Percentiles rank a stretch among this genome's conserved stretches.
phyloP scores from a whole-genome alignment of 768 basidiomycete genomes.

The Rhodosporidiobolus odoratus region DNA sequence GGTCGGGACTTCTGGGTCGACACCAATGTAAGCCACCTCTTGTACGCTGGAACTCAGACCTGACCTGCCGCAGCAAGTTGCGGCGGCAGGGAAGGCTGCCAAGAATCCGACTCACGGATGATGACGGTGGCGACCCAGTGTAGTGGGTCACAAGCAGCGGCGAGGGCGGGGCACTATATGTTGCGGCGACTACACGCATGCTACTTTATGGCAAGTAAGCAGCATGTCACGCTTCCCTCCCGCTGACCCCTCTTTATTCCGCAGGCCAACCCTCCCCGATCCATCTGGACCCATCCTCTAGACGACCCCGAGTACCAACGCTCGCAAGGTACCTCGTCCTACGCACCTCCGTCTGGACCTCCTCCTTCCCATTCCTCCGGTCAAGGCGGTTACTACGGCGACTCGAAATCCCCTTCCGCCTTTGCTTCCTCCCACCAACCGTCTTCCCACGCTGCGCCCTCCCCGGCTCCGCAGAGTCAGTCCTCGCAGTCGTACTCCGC shows the following conservation, averaged over 20 bases:
- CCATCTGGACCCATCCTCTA: slow-evolving; percentile 68
- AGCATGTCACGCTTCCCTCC: too few species aligned
- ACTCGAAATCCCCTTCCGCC: neutral
- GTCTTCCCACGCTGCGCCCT: neutral
- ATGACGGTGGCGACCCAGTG: too few species aligned
- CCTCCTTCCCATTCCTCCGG: slow-evolving; percentile 5
- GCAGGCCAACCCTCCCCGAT: slow-evolving; percentile 57
- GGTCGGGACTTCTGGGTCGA: slow-evolving; percentile 28
- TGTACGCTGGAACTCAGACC: too few species aligned
- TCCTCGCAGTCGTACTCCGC: neutral
- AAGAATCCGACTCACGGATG: too few species aligned
- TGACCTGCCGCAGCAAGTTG: too few species aligned
- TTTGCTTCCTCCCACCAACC: neutral
- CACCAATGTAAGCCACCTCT: slow-evolving; percentile 18
- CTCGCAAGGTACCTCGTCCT: slow-evolving; percentile 50
- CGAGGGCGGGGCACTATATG: too few species aligned
- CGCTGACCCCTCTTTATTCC: neutral
- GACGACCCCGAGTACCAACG: slow-evolving; percentile 63
- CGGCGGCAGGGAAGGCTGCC: too few species aligned
- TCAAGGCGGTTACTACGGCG: neutral
- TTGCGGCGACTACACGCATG: too few species aligned
- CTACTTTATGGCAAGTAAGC: too few species aligned
- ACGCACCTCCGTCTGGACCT: slow-evolving; percentile 28
- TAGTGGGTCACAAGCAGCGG: too few species aligned
- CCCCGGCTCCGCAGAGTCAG: neutral